Base-by-base conservation (phyloP, 352 stramenopile species). In the Pythium aphanidermatum region DNA sequence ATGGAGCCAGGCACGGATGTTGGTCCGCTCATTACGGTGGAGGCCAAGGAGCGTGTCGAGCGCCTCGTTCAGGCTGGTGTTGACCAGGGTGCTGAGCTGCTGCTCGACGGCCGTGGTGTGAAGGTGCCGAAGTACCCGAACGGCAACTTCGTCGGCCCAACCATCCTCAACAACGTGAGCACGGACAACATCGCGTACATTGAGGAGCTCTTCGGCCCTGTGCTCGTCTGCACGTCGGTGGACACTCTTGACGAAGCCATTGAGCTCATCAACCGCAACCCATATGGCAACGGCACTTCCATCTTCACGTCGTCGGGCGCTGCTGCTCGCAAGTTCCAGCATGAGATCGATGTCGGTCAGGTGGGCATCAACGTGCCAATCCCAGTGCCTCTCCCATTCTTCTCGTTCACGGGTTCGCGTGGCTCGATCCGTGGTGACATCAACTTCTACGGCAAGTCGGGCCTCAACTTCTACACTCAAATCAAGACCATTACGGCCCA, bases 131-230 rank as follows among this genome's bases (percentile, higher is more conserved):
- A 95, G 63, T 98, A 95, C 69, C 83, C 92, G 36, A 89, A 94
- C 44, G 96, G 96, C 37, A 98, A 98, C 70, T 99, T 98, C 55
- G 55, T 99, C 11, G 94, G 88, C 20, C 95, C 95, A 12, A 98
- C 95, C 14, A 60, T 98, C 16, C 59, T 98, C 23, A 89, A 83
- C 50, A 78, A 91, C 41, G 67, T 96, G 25, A 33, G 66, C 30
- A 68, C 70, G 3, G 65, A 88, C 38, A 97, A 98, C 64, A 69
- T 87, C 21, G 74, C 85, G 24, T 98, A 98, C 71, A 76, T 69
- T 13, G 84, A 98, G 46, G 95, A 99, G 70, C 96, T 99, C 38
- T 99, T 99, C 67, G 96, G 87, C n/a, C 96, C 96, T 12, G 96
- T 99, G 30, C 63, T 99, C 20, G 75, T 83, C 27, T 91, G 85